A percentile compares a stretch with the other conserved stretches of the same genome.
phyloP scores from a whole-genome alignment of 2,329 filamentous ascomycete species.

The Aspergillus pseudotamarii region DNA sequence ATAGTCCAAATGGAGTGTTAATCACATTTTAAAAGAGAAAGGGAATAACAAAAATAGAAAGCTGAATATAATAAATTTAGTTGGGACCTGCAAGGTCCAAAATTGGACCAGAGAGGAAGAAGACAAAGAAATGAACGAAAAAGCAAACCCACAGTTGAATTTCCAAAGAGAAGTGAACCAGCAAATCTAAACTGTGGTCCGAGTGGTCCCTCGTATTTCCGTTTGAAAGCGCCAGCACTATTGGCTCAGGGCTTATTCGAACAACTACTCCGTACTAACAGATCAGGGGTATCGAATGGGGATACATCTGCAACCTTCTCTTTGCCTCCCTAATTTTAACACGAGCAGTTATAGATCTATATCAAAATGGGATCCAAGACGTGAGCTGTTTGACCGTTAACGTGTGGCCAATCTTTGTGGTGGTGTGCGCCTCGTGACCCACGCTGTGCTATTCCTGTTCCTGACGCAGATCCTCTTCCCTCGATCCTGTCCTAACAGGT shows the following conservation, averaged over 20 bases:
- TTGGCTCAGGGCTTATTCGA: background rate
- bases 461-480: background rate
- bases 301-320: background rate
- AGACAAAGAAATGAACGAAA: background rate
- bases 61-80: background rate
- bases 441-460: background rate
- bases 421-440: background rate
- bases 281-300: background rate
- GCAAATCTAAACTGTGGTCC: background rate
- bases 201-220: slow-evolving; percentile 8
- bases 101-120: background rate
- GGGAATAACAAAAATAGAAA: background rate
- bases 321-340: background rate
- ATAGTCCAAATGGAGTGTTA: background rate
- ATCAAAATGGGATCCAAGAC: background rate
- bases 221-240: background rate
- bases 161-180: background rate
- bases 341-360: background rate
- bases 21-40: background rate
- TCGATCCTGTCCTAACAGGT: background rate
- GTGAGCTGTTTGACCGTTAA: background rate
- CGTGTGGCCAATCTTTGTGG: background rate
- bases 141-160: background rate
- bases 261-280: background rate
- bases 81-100: background rate